phyloP scores from a whole-genome alignment of 1,284 basidiomycete species.

The Lentinula novae-zelandiae region DNA sequence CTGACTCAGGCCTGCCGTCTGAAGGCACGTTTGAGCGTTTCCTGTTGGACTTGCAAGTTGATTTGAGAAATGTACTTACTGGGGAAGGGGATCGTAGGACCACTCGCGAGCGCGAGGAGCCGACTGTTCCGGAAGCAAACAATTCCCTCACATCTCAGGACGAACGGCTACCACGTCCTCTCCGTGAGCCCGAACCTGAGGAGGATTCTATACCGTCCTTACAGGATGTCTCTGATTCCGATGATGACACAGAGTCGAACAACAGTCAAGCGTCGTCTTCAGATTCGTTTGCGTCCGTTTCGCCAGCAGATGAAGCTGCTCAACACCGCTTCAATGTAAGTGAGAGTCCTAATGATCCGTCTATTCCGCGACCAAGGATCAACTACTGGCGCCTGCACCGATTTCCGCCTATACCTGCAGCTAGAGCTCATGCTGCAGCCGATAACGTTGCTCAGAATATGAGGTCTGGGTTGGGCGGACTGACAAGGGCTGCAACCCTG shows the following conservation, averaged over 20 bases:
- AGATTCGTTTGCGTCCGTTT: not conserved
- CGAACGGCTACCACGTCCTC: not conserved
- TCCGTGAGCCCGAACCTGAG: conserved; percentile 9
- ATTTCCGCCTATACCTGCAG: conserved; percentile 61
- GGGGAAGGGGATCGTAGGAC: conserved; percentile 15
- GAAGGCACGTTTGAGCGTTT: conserved; percentile 77
- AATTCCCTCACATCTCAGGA: not conserved
- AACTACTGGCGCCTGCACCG: conserved; percentile 81
- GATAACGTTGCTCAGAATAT: conserved; percentile 11
- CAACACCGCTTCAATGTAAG: not conserved
- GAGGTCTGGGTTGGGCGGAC: conserved; percentile 6
- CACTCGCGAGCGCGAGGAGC: not conserved
- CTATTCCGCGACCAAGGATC: conserved; percentile 40
- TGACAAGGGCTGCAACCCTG: not conserved
- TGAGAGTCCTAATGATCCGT: not conserved
- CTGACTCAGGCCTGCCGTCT: conserved; percentile 34
- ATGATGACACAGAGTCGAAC: conserved; percentile 22
- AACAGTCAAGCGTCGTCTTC: conserved; percentile 12
- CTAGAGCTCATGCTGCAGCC: conserved; percentile 16
- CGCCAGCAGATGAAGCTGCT: not conserved
- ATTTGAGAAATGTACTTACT: conserved; percentile 57
- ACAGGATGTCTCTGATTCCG: conserved; percentile 20
- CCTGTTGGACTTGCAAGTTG: conserved; percentile 66
- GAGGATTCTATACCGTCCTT: conserved; percentile 28
- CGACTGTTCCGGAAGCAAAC: not conserved